These are phyloP conservation scores for Persicaria maculosa DNA, from an alignment of 148 eudicot species.

Conservation along the genomic window DNA sequence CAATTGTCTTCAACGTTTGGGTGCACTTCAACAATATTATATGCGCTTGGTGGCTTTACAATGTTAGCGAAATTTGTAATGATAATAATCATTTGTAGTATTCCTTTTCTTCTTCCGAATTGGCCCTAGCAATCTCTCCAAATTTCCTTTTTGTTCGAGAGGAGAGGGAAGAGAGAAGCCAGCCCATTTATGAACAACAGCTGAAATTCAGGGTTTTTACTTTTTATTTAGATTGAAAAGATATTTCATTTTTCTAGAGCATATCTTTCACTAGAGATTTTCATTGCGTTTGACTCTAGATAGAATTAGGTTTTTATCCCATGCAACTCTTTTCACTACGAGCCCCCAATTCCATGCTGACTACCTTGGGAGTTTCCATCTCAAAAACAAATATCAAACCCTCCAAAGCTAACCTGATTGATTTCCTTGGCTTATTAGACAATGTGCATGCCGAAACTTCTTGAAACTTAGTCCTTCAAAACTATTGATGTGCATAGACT, in stretches of 20 bases:
- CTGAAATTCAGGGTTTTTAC: not conserved
- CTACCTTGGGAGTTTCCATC: not conserved
- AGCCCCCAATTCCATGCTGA: not conserved
- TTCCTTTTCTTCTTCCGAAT: too few relatives aligned
- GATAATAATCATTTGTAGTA: too few relatives aligned
- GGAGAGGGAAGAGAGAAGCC: too few relatives aligned
- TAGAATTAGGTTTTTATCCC: not conserved
- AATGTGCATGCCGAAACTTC: not conserved
- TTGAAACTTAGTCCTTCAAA: not conserved
- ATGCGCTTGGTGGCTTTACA: too few relatives aligned
- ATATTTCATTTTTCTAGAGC: not conserved
- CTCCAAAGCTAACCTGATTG: not conserved
- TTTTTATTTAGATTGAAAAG: not conserved
- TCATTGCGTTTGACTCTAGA: not conserved
- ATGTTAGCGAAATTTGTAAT: too few relatives aligned
- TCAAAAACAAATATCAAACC: not conserved
- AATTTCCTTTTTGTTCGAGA: too few relatives aligned
- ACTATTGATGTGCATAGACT: not conserved
- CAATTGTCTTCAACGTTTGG: too few relatives aligned
- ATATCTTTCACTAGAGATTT: slow-evolving; percentile 4
- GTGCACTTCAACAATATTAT: too few relatives aligned
- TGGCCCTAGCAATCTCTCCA: too few relatives aligned
- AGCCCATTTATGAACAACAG: too few relatives aligned
- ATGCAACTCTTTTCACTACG: not conserved
- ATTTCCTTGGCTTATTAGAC: not conserved